Evolutionary conservation across 495 filamentous ascomycete genomes (phyloP), one percentile per base, ranked within the genome.

Genomic region (Podospora conica): DNA sequence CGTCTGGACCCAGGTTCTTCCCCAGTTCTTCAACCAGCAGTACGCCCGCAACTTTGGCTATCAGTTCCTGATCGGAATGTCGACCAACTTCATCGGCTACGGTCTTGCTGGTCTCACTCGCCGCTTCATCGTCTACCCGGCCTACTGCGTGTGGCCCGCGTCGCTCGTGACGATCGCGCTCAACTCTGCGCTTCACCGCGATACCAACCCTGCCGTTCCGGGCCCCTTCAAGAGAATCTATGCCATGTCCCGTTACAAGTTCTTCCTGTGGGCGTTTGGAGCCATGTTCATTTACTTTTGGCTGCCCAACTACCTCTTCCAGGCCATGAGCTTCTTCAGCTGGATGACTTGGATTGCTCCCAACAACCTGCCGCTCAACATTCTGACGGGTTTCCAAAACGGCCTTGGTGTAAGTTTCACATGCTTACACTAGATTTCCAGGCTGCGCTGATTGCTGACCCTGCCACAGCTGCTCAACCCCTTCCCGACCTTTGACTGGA

Each of bases 91-190:
- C 56, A 77, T 83, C 33, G 83, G 83, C n/a, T 85, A 84, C 57
- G 79, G 80, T 29, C 73, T 85, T 53, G 81, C 83, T 15, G 83
- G 83, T 2, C 71, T 87, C 59, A 78, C 78, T 29, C 77, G 83
- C 18, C 79, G 83, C 22, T 88, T 85, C 76, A 77, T 88, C 21
- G 85, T 88, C 31, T 80, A 82, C 53, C 79, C 79, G 2, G 71
- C 78, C 0, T 76, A 76, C 65, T 79, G 77, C 63, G 76, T 81
- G 27, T 81, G 79, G 79, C 79, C 79, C 0, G 66, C 72, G 4
- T 78, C 78, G 9, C 65, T 81, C 20, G 75, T 78, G 1, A 80
- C 77, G 9, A 80, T 81, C 28, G 78, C 79, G 4, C 71, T 81
- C 3, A 81, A 81, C 70, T 69, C 72, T n/a, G 79, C 79, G 7